Evolutionary conservation across 2,329 filamentous ascomycete species (phyloP).

Genomic region (Diaporthe sp.): DNA sequence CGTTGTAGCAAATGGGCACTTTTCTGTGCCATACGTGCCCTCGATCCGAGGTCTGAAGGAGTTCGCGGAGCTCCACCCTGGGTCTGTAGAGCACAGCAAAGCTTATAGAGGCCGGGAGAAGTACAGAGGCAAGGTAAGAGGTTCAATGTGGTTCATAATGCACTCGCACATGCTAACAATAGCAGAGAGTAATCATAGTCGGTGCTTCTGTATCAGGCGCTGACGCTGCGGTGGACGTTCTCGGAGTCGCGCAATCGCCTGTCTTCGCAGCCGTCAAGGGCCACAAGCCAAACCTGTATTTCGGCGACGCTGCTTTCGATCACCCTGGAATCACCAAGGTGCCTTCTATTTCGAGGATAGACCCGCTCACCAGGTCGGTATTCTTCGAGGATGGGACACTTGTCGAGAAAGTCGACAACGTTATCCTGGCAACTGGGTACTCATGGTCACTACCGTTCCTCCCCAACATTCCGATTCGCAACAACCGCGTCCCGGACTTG

Average conservation of each 20-base stretch:
- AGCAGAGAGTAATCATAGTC: constrained; percentile 70
- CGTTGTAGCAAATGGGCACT: constrained; percentile 73
- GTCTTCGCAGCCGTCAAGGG: constrained; percentile 67
- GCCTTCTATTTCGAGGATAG: constrained; percentile 63
- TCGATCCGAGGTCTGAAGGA: constrained; percentile 63
- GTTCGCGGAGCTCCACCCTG: constrained; percentile 60
- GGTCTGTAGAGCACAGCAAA: constrained; percentile 68
- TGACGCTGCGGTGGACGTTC: constrained; percentile 70
- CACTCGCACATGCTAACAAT: background rate
- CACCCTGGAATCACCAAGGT: constrained; percentile 65
- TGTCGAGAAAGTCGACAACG: constrained; percentile 68
- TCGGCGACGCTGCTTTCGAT: constrained; percentile 71
- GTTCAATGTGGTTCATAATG: background rate
- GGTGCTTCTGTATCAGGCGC: constrained; percentile 75
- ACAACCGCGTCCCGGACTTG: constrained; percentile 68
- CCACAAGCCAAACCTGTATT: constrained; percentile 65
- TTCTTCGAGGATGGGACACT: constrained; percentile 69
- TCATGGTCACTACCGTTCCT: constrained; percentile 74
- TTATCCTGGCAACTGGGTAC: constrained; percentile 78
- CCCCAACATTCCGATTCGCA: constrained; percentile 62
- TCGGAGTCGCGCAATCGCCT: constrained; percentile 59
- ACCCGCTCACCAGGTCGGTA: constrained; percentile 58
- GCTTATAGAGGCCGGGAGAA: constrained; percentile 62
- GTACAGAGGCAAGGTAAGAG: constrained; percentile 60
- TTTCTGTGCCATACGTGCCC: constrained; percentile 70